A percentile compares a stretch with the other conserved stretches of the same genome.
phyloP scores from a whole-genome alignment of 257 asterid species.

The Nicotiana undulata region DNA sequence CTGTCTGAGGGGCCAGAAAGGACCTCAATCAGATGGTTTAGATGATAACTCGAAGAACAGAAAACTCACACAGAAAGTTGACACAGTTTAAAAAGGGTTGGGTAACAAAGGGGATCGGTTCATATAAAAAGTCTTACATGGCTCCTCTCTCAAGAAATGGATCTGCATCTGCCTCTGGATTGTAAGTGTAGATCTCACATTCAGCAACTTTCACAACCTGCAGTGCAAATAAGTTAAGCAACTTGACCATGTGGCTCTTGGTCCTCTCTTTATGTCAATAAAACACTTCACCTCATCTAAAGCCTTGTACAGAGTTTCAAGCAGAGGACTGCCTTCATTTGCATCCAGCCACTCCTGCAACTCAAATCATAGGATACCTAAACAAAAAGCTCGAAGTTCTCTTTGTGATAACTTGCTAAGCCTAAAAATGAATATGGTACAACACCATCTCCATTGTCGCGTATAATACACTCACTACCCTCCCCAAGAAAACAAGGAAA shows the following conservation, averaged over 20 bases:
- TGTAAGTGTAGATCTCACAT: slow-evolving; percentile 88
- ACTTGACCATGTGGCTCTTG: background rate
- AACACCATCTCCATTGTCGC: background rate
- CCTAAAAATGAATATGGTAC: background rate
- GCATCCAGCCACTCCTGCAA: slow-evolving; percentile 86
- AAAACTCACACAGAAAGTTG: background rate
- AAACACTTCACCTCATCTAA: slow-evolving; percentile 75
- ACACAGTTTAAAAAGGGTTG: background rate
- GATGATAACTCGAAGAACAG: background rate
- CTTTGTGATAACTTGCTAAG: background rate
- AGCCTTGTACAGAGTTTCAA: slow-evolving; percentile 70
- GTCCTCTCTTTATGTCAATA: background rate
- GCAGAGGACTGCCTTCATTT: slow-evolving; percentile 49
- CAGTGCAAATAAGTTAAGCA: slow-evolving; percentile 16
- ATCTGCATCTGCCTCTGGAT: slow-evolving; percentile 80
- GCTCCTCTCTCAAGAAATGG: slow-evolving; percentile 83
- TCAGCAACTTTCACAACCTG: slow-evolving; percentile 88
- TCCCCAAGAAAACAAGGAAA: background rate
- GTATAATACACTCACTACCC: background rate
- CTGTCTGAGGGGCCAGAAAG: background rate
- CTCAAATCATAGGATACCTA: slow-evolving; percentile 6
- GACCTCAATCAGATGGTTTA: background rate
- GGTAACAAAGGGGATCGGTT: background rate
- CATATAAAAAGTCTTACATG: slow-evolving; percentile 44
- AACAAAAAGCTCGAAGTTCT: background rate